Evolutionary conservation across 768 basidiomycete species (phyloP), one percentile per base, ranked within the genome.

Genomic region (Sarcodon aspratus): DNA sequence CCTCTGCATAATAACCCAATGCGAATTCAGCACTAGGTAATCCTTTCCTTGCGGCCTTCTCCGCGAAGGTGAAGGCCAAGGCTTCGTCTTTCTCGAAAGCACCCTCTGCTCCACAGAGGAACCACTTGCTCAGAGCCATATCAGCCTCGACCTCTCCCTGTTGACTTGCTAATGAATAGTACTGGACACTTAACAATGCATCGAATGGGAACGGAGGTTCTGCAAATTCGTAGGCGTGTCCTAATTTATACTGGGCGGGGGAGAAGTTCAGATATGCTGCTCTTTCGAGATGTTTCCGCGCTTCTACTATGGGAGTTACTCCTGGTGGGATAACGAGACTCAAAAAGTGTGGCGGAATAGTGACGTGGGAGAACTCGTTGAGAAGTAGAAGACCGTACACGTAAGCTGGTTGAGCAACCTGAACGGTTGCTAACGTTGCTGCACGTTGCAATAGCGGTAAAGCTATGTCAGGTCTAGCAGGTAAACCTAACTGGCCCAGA

Each of bases 81-180:
- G 61, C 67, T 61, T 96, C 92, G 61, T 94, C 89, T 64, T 92
- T 91, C 36, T 88, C 87, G 56, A 96, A 93, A 11, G 70, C 66
- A 7, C 76, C 76, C 34, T 75, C 72, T 5, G 82, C 80, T 3
- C 94, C 94, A 60, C 92, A 94, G 45, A 98, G 67, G 70, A 96
- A 97, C 94, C 95, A 98, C 66, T 96, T 97, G 63, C 80, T 83
- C 47, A 97, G 74, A 2, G 92, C 94, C 92, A 97, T 94, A 61
- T 98, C 92, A 0, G 95, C 95, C 62, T 97, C 93, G 18, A 76
- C 72, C 63, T 96, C 90, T 33, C 89, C 88, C 51, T 85, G 79
- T 64, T 94, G 84, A 49, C 80, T 83, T 0, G 88, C 90, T 10
- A 86, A 69, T 7, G 71, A 73, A 64, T 97, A 97, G 61, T 90